Percentiles rank a stretch among this genome's conserved stretches.
phyloP scores from a whole-genome alignment of 2,329 filamentous ascomycete genomes.

The Pyricularia grisea region DNA sequence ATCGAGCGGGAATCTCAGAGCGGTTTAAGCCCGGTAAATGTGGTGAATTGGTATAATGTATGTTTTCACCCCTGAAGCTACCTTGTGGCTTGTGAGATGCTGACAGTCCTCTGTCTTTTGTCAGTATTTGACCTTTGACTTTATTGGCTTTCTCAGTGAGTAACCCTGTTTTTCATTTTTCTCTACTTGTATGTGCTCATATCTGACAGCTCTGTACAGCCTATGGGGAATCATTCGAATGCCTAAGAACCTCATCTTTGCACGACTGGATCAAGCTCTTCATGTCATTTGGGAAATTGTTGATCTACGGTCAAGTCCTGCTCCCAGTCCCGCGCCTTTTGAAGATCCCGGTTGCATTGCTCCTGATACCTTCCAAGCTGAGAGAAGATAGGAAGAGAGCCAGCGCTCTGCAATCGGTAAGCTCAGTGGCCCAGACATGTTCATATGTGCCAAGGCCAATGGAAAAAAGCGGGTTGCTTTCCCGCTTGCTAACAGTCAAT shows the following conservation, averaged over 20 bases:
- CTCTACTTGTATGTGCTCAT: no score
- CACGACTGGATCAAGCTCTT: constrained; percentile 5
- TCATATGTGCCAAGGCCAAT: no score
- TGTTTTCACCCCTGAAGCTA: neutral
- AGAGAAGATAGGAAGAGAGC: neutral
- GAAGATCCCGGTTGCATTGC: neutral
- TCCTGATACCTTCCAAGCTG: constrained; percentile 2
- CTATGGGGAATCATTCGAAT: constrained; percentile 1
- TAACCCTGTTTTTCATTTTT: neutral
- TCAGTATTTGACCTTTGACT: constrained; percentile 3
- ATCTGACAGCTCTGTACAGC: neutral
- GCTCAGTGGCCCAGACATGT: neutral
- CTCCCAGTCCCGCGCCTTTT: constrained; percentile 1
- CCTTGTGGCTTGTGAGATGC: neutral
- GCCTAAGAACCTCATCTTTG: neutral
- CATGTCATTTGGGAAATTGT: constrained; percentile 1
- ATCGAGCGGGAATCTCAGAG: neutral
- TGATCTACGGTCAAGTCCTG: constrained; percentile 1
- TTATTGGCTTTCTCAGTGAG: constrained; percentile 4
- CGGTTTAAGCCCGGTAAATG: neutral
- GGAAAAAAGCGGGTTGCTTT: no score
- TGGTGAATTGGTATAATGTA: constrained; percentile 2
- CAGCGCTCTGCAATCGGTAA: neutral
- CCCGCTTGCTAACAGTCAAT: no score
- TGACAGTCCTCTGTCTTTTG: neutral